phyloP scores from a whole-genome alignment of 1,284 basidiomycete species.

The Ustilago lituana region DNA sequence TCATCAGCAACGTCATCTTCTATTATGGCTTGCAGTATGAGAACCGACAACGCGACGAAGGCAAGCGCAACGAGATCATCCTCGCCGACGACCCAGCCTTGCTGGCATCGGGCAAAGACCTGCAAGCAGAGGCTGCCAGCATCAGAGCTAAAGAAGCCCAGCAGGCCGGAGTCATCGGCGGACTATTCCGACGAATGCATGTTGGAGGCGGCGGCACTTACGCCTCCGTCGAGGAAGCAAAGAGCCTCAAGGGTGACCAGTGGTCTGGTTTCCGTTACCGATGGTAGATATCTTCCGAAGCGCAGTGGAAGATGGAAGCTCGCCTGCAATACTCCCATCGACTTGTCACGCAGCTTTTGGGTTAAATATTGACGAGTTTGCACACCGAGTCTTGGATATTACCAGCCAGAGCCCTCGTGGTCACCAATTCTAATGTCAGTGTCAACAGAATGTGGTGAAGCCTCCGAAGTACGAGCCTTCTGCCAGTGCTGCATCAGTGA shows the following conservation, averaged over 20 bases:
- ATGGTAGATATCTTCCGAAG: no score
- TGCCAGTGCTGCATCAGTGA: no score
- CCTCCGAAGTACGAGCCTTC: no score
- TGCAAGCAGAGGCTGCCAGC: constrained; percentile 28
- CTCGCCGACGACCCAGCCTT: constrained; percentile 34
- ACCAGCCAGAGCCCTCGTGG: no score
- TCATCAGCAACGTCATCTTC: constrained; percentile 71
- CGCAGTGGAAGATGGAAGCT: no score
- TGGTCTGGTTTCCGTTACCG: constrained; percentile 30
- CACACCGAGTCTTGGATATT: no score
- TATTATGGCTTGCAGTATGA: constrained; percentile 72
- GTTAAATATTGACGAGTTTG: no score
- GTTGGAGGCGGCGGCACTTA: constrained; percentile 51
- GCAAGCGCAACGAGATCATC: constrained; percentile 77
- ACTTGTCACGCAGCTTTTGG: no score
- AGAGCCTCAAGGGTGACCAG: constrained; percentile 53
- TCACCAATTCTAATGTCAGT: no score
- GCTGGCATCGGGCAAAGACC: constrained; percentile 24
- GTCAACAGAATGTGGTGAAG: no score
- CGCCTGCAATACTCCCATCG: no score
- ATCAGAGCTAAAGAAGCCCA: constrained; percentile 27
- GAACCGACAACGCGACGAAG: constrained; percentile 74
- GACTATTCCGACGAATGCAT: constrained; percentile 23
- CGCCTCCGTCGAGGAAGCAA: constrained; percentile 50
- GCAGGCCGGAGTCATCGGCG: constrained; percentile 16